A percentile compares a stretch with the other conserved stretches of the same genome.
Evolutionary conservation across 225 moss, liverwort and hornwort species (phyloP).

Genomic region (Pseudisothecium myosuroides): DNA sequence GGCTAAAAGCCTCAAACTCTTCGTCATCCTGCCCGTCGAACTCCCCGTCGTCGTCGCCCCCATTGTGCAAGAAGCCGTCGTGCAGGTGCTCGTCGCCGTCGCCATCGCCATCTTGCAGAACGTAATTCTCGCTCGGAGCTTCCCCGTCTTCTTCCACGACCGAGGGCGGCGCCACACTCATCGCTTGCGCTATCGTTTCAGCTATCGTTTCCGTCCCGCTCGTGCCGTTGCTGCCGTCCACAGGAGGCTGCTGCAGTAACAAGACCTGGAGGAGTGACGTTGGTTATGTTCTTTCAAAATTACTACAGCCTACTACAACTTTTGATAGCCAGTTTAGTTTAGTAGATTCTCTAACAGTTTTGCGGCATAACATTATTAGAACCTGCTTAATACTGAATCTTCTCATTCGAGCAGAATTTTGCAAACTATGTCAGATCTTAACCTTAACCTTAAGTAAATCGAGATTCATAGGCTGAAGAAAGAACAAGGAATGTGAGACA

Average conservation of each 20-base stretch:
- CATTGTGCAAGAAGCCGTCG: constrained; percentile 2
- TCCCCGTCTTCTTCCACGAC: background rate
- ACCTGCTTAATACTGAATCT: background rate
- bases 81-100: background rate
- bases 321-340: too few relatives aligned
- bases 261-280: background rate
- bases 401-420: background rate
- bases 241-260: background rate
- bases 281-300: background rate
- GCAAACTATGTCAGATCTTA: background rate
- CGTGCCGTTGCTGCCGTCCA: background rate
- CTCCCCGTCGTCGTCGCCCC: constrained; percentile 12
- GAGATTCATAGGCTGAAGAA: background rate
- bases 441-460: background rate
- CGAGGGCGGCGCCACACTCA: background rate
- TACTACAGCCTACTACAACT: background rate
- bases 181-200: background rate
- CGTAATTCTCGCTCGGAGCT: background rate
- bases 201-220: background rate
- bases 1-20: constrained; percentile 32
- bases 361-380: background rate
- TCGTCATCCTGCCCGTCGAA: constrained; percentile 27
- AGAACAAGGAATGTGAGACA: background rate
- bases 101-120: constrained; percentile 8
- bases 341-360: background rate